Evolutionary conservation across 345 rosid species (phyloP).

Genomic region (Gossypium turneri): DNA sequence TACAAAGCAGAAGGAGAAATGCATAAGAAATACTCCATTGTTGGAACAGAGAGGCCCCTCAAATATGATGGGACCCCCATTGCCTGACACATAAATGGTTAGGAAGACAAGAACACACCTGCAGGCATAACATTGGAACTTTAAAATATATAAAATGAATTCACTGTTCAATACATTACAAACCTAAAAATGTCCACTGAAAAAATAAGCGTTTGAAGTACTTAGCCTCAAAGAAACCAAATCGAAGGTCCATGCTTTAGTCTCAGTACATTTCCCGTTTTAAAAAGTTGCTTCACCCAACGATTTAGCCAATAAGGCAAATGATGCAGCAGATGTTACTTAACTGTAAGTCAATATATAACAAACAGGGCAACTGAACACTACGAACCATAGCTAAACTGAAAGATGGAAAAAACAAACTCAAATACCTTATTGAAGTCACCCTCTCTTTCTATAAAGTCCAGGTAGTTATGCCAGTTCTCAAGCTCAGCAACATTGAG

Average conservation of each 20-base stretch:
- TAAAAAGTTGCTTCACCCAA: conserved; percentile 96
- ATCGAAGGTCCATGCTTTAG: conserved; percentile 85
- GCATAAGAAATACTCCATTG: conserved; percentile 85
- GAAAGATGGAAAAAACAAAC: conserved; percentile 36
- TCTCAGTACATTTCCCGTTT: conserved; percentile 94
- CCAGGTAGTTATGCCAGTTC: conserved; percentile 91
- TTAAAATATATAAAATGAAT: conserved; percentile 45
- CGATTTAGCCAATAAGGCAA: conserved; percentile 94
- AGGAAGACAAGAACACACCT: conserved; percentile 93
- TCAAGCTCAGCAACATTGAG: conserved; percentile 85
- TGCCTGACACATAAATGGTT: conserved; percentile 89
- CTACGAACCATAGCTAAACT: conserved; percentile 40
- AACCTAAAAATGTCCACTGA: conserved; percentile 64
- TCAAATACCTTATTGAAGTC: conserved; percentile 86
- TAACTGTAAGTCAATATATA: conserved; percentile 77
- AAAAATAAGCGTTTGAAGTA: conserved; percentile 78
- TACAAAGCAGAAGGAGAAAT: conserved; percentile 65
- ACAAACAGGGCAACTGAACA: conserved; percentile 54
- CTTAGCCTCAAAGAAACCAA: conserved; percentile 96
- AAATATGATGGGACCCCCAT: conserved; percentile 77
- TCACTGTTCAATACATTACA: conserved; percentile 3
- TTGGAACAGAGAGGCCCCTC: conserved; percentile 88
- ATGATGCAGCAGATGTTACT: conserved; percentile 91
- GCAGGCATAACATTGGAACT: conserved; percentile 91
- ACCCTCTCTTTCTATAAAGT: conserved; percentile 71